Evolutionary conservation across 192 early-diverging fungal genomes (phyloP), one percentile per base, ranked within the genome.

Genomic region (Mycoemilia scoparia): DNA sequence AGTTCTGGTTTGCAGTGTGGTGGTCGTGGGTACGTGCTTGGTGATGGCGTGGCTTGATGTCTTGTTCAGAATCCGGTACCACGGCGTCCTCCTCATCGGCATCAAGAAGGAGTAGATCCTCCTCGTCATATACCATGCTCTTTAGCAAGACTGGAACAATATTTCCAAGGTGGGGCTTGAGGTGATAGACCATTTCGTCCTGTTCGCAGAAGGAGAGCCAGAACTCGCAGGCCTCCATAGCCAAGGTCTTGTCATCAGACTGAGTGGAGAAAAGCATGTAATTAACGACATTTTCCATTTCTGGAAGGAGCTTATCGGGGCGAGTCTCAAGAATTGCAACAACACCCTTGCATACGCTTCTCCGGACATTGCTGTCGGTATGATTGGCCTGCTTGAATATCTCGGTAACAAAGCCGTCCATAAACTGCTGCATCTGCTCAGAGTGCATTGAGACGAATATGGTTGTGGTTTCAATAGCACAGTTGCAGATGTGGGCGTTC

Each of bases 171-270:
- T 69, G 73, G 10, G 75, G 77, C 31, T 64, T 70, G 33, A 87
- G 59, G 26, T 71, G 66, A 34, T 73, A 80, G 32, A 69, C 60
- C 39, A 91, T 45, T 18, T 70, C 71, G 28, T 85, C 78, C 43
- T 90, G 87, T 57, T 99, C 95, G 34, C 84, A 86, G 69, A 96
- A 87, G 24, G 80, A 77, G 21, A 93, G 54, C 92, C 92, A 99
- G 59, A 99, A 99, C 63, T 99, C 96, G 55, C 87, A 89, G 7
- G 92, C 92, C 57, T 96, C 96, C 39, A 93, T 65, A n/a, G 92
- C 92, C 31, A 96, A 73, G 20, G 74, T 65, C 13, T 80, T 69
- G 39, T 93, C 83, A 38, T 43, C 47, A 42, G 81, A 73, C 66
- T 83, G 75, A n/a, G 83, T 96, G 29, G 77, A 84, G 54, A 74